These are phyloP conservation scores for Trametes gibbosa DNA, from an alignment of 768 basidiomycete species.

Conservation along the genomic window DNA sequence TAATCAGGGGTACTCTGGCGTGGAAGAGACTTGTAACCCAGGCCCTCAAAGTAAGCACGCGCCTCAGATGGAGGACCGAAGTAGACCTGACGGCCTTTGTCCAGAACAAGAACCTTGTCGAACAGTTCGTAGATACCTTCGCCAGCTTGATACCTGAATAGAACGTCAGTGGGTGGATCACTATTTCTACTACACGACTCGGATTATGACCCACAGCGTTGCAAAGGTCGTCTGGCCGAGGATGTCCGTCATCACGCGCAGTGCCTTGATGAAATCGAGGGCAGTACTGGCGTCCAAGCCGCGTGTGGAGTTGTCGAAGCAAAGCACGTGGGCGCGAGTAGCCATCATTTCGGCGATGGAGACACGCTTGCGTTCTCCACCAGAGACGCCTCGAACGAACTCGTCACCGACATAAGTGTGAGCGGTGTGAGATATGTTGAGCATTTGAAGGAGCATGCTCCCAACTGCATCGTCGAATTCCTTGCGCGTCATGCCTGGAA, in stretches of 20 bases:
- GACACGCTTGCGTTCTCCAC: conserved; percentile 78
- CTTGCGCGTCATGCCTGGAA: conserved; percentile 62
- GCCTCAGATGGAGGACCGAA: conserved; percentile 75
- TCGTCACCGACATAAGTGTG: conserved; percentile 84
- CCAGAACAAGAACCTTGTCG: conserved; percentile 85
- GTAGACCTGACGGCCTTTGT: conserved; percentile 79
- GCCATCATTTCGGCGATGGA: conserved; percentile 88
- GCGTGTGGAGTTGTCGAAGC: conserved; percentile 82
- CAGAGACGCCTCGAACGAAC: conserved; percentile 78
- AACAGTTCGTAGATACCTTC: conserved; percentile 76
- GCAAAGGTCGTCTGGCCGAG: conserved; percentile 78
- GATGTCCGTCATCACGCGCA: conserved; percentile 84
- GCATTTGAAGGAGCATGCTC: conserved; percentile 67
- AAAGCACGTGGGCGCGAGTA: conserved; percentile 74
- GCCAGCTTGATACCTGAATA: conserved; percentile 54
- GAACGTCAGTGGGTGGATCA: neutral
- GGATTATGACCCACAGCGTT: conserved; percentile 48
- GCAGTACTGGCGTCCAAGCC: conserved; percentile 87
- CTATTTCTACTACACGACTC: too few species aligned
- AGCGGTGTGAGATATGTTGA: conserved; percentile 79
- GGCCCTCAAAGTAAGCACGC: conserved; percentile 69
- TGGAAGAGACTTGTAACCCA: conserved; percentile 73
- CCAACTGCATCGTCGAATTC: conserved; percentile 56
- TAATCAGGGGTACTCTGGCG: conserved; percentile 87
- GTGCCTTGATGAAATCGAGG: conserved; percentile 76